Percentiles rank a stretch among this genome's conserved stretches.
phyloP scores from a whole-genome alignment of 305 asterid genomes.

The Fraxinus sp. region DNA sequence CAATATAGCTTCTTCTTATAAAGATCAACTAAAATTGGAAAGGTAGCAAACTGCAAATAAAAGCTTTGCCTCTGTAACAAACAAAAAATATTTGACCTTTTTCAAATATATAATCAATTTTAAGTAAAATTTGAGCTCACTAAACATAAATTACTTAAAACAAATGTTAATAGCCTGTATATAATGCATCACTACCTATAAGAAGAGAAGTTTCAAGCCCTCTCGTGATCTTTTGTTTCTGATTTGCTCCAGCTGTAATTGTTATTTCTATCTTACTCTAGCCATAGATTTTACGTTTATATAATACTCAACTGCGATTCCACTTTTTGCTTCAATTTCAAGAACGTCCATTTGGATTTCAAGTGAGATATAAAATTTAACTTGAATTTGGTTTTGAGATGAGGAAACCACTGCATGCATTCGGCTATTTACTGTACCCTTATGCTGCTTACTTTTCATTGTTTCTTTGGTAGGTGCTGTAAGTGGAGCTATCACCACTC shows the following conservation, averaged over 20 bases:
- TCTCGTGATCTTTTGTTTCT: not conserved
- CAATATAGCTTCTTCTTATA: not conserved
- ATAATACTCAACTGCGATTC: not conserved
- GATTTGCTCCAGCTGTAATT: not conserved
- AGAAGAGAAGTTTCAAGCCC: not conserved
- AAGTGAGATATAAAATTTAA: not conserved
- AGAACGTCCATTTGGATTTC: not conserved
- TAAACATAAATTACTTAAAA: not conserved
- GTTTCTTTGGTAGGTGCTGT: slow-evolving; percentile 61
- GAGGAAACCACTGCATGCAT: not conserved
- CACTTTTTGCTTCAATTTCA: not conserved
- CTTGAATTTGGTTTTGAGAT: not conserved
- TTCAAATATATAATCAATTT: not conserved
- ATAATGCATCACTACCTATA: not conserved
- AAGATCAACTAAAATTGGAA: not conserved
- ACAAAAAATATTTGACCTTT: not conserved
- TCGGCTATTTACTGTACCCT: not conserved
- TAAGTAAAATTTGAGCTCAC: not conserved
- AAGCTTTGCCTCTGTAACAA: not conserved
- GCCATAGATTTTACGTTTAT: not conserved
- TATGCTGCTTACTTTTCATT: not conserved
- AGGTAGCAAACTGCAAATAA: not conserved
- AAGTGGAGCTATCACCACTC: slow-evolving; percentile 95
- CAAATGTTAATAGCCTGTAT: not conserved
- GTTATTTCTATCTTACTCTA: not conserved